Conservation (phyloP, 306 rosid genomes). For the Acmispon strigosus region DNA sequence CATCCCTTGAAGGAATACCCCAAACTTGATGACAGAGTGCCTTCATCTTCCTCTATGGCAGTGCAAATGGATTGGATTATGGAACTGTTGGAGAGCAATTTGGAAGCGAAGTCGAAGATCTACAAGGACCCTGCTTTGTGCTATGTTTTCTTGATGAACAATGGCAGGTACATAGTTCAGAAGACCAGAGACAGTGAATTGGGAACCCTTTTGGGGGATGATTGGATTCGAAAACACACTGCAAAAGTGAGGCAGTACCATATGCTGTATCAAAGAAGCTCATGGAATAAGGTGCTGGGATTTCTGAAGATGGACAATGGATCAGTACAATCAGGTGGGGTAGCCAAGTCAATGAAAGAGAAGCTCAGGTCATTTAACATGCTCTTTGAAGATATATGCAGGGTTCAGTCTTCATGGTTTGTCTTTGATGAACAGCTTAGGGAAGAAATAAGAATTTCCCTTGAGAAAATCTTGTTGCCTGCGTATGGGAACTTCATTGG, state of each 20-base stretch:
- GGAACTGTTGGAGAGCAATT: constrained; percentile 82
- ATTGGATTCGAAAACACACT: constrained; percentile 82
- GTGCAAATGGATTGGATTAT: constrained; percentile 90
- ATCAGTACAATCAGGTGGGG: constrained; percentile 36
- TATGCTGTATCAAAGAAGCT: constrained; percentile 61
- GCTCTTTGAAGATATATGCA: constrained; percentile 65
- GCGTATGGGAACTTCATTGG: constrained; percentile 63
- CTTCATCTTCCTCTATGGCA: constrained; percentile 38
- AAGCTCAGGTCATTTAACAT: constrained; percentile 60
- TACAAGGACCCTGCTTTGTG: constrained; percentile 64
- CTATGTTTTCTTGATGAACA: constrained; percentile 83
- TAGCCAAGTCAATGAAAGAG: constrained; percentile 61
- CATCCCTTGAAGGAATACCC: constrained; percentile 37
- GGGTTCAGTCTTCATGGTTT: constrained; percentile 61
- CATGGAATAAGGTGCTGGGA: constrained; percentile 68
- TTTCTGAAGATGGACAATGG: constrained; percentile 57
- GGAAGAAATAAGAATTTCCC: constrained; percentile 60
- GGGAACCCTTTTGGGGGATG: constrained; percentile 68
- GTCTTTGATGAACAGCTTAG: constrained; percentile 67
- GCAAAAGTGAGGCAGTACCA: constrained; percentile 65
- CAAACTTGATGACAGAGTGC: constrained; percentile 48
- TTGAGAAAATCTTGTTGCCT: constrained; percentile 51
- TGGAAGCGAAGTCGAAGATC: constrained; percentile 82
- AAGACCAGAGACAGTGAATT: constrained; percentile 73
- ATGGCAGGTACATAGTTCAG: constrained; percentile 77